Evolutionary conservation across 371 early-diverging fungal species (phyloP).

Genomic region (Encephalitozoon hellem): DNA sequence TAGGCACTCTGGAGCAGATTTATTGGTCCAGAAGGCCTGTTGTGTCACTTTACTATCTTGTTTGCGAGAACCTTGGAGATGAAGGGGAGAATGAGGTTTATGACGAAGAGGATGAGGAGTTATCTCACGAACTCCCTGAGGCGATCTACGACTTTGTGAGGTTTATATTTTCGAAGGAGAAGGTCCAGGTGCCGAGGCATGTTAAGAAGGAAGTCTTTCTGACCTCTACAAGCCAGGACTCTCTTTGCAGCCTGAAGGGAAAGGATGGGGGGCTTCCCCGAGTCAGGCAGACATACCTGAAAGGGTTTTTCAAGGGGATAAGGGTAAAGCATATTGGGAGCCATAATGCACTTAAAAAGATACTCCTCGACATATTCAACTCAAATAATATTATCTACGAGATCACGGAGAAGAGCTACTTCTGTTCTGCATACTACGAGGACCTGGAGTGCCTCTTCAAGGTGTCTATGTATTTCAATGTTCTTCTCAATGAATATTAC

Average conservation of each 20-base stretch:
- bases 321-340: constrained; percentile 34
- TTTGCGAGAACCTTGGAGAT: constrained; percentile 31
- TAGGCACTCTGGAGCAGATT: constrained; percentile 2
- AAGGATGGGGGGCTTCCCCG: constrained; percentile 10
- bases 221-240: background rate
- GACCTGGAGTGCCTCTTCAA: constrained; percentile 48
- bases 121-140: background rate
- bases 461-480: constrained; percentile 52
- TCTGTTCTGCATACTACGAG: constrained; percentile 27
- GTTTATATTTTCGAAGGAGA: constrained; percentile 30
- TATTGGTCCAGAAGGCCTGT: constrained; percentile 48
- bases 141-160: constrained; percentile 42
- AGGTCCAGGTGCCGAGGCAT: background rate
- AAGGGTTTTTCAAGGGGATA: constrained; percentile 53
- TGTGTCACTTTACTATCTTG: constrained; percentile 46
- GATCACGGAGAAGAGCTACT: constrained; percentile 41
- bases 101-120: background rate
- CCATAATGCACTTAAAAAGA: constrained; percentile 44
- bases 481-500: constrained; percentile 44
- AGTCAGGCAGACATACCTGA: constrained; percentile 41
- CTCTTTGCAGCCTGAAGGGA: background rate
- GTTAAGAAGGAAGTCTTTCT: constrained; percentile 29
- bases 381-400: constrained; percentile 33
- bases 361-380: constrained; percentile 44
- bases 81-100: background rate